Percentiles rank a stretch among this genome's conserved stretches.
Evolutionary conservation across 2,329 filamentous ascomycete species (phyloP).

Genomic region (Fusarium papillatum): DNA sequence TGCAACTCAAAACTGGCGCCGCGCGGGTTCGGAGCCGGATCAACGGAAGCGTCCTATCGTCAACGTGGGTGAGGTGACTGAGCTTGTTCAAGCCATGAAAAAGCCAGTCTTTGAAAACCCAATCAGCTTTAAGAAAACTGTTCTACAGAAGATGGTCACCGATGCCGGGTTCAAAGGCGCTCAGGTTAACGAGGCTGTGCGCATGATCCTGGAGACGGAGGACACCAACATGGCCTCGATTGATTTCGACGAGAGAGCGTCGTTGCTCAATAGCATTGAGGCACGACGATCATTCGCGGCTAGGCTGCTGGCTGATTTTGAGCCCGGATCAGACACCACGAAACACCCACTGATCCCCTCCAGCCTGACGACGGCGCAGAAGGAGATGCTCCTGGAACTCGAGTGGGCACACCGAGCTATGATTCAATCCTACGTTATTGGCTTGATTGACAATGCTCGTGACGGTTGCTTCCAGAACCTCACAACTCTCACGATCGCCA

Average conservation of each 20-base stretch:
- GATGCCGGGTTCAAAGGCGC: constrained; percentile 51
- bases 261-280: constrained; percentile 27
- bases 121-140: constrained; percentile 46
- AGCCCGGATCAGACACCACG: constrained; percentile 41
- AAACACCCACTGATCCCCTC: constrained; percentile 62
- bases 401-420: constrained; percentile 79
- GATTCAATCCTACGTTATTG: constrained; percentile 75
- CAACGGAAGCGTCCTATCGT: constrained; percentile 30
- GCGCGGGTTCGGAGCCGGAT: constrained; percentile 18
- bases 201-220: constrained; percentile 52
- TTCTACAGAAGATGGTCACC: constrained; percentile 53
- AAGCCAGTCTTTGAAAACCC: constrained; percentile 42
- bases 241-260: constrained; percentile 50
- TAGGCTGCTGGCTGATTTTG: constrained; percentile 28
- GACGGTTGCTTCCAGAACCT: constrained; percentile 65
- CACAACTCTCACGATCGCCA: constrained; percentile 72
- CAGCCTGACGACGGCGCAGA: constrained; percentile 72
- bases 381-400: constrained; percentile 77
- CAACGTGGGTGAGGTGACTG: constrained; percentile 43
- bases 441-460: constrained; percentile 69
- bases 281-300: constrained; percentile 18
- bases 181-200: constrained; percentile 50
- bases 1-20: constrained; percentile 44
- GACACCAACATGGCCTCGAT: constrained; percentile 45
- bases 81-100: constrained; percentile 36